Evolutionary conservation across 2,329 filamentous ascomycete species (phyloP).

Genomic region (Chrysosporium keratinophilum): DNA sequence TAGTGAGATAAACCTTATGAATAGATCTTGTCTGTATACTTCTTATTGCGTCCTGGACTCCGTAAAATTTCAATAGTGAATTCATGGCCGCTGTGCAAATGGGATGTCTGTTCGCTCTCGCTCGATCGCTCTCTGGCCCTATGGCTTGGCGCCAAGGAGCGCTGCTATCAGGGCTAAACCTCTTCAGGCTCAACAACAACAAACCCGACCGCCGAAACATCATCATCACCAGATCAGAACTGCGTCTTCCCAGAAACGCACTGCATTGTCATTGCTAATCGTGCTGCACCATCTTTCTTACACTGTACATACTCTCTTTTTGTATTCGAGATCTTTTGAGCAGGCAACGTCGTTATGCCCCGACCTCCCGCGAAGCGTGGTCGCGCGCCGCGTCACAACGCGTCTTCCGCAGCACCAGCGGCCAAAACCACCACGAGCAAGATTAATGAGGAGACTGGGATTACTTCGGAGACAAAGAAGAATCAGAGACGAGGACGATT

Average conservation of each 20-base stretch:
- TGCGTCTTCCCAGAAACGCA: neutral
- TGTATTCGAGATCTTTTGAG: neutral
- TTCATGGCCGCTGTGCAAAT: too few species aligned
- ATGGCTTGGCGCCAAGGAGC: too few species aligned
- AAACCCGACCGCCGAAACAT: neutral
- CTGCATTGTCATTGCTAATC: neutral
- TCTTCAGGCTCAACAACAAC: constrained; percentile 4
- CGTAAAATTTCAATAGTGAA: too few species aligned
- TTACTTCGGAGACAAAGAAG: neutral
- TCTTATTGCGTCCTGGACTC: too few species aligned
- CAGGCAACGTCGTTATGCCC: constrained; percentile 9
- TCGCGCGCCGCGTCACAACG: constrained; percentile 9
- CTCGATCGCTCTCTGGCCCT: too few species aligned
- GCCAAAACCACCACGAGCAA: neutral
- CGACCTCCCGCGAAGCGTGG: constrained; percentile 14
- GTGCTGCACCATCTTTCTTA: neutral
- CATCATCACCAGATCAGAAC: too few species aligned
- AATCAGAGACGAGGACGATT: neutral
- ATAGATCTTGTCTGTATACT: too few species aligned
- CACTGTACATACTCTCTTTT: neutral
- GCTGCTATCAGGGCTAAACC: neutral
- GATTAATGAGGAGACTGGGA: neutral
- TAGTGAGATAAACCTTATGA: too few species aligned
- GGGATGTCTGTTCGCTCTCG: too few species aligned
- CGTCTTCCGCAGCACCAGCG: neutral